phyloP scores from a whole-genome alignment of 2,329 filamentous ascomycete genomes.

The Colletotrichum sp. region DNA sequence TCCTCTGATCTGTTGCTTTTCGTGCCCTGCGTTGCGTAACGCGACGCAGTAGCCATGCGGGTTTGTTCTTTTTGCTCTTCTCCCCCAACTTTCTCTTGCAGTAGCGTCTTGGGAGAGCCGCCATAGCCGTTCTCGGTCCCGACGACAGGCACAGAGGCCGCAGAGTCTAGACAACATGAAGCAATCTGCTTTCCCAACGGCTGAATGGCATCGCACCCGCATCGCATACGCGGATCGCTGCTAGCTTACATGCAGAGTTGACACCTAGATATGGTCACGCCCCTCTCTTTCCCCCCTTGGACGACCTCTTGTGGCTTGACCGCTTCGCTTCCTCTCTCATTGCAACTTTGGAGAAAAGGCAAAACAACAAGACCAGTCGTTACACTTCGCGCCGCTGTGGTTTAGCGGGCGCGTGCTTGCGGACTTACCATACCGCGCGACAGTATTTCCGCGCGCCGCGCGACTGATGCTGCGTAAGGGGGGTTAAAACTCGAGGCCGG shows the following conservation, averaged over 20 bases:
- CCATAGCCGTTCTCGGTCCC: not conserved
- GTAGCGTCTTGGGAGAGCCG: not conserved
- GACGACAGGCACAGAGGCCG: not conserved
- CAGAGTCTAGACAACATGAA: not conserved
- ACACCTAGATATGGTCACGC: conserved; percentile 2
- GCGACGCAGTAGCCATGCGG: not conserved
- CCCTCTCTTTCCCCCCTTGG: not conserved
- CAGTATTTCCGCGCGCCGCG: not conserved
- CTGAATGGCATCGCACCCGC: not conserved
- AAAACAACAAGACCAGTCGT: not conserved
- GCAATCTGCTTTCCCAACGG: not conserved
- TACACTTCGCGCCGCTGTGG: not conserved
- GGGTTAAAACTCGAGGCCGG: not conserved
- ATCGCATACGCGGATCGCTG: not conserved
- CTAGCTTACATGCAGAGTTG: not conserved
- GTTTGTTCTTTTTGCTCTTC: not conserved
- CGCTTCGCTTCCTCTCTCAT: not conserved
- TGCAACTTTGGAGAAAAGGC: not conserved
- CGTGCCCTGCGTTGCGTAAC: not conserved
- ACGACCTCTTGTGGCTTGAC: not conserved
- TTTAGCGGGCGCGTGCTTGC: not conserved
- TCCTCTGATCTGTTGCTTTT: not conserved
- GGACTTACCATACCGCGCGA: not conserved
- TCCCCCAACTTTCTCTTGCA: not conserved
- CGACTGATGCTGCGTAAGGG: not conserved